Conservation (phyloP, 331 rosid species). For the Erythrophleum ivorense region DNA sequence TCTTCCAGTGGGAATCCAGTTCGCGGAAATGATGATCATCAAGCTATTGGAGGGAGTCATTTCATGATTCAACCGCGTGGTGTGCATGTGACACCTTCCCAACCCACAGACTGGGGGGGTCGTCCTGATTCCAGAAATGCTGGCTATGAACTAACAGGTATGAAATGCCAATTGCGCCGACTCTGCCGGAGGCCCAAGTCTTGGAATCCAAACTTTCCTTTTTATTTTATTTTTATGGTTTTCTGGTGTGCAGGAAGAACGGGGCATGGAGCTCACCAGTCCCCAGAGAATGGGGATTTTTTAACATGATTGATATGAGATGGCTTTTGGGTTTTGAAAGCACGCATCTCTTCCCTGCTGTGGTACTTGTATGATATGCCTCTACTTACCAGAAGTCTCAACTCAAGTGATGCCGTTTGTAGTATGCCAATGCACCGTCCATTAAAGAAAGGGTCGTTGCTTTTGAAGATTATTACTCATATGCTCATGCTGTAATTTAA, state of each 20-base stretch:
- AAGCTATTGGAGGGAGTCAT: slow-evolving; percentile 71
- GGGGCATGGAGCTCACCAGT: slow-evolving; percentile 6
- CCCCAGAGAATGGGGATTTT: slow-evolving; percentile 25
- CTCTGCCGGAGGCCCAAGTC: not conserved
- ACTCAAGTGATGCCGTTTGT: slow-evolving; percentile 15
- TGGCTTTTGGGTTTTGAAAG: slow-evolving; percentile 12
- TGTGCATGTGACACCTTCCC: slow-evolving; percentile 62
- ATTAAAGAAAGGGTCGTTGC: not conserved
- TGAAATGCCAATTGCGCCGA: not conserved
- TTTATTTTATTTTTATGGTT: not conserved
- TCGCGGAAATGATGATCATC: slow-evolving; percentile 78
- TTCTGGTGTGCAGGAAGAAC: slow-evolving; percentile 19
- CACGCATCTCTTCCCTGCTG: not conserved
- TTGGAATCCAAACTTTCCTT: not conserved
- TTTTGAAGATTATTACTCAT: slow-evolving; percentile 2
- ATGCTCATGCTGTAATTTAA: slow-evolving; percentile 41
- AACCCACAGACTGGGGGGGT: slow-evolving; percentile 76
- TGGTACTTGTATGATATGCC: slow-evolving; percentile 1
- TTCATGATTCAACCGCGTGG: slow-evolving; percentile 79
- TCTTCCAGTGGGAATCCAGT: slow-evolving; percentile 62
- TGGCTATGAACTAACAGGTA: slow-evolving; percentile 79
- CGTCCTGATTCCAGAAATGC: slow-evolving; percentile 61
- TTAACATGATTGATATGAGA: not conserved
- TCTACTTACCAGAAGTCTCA: not conserved
- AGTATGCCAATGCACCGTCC: slow-evolving; percentile 28